Evolutionary conservation across 208 protist genomes (phyloP), one percentile per base, ranked within the genome.

Genomic region (Wallacemonas sp.): DNA sequence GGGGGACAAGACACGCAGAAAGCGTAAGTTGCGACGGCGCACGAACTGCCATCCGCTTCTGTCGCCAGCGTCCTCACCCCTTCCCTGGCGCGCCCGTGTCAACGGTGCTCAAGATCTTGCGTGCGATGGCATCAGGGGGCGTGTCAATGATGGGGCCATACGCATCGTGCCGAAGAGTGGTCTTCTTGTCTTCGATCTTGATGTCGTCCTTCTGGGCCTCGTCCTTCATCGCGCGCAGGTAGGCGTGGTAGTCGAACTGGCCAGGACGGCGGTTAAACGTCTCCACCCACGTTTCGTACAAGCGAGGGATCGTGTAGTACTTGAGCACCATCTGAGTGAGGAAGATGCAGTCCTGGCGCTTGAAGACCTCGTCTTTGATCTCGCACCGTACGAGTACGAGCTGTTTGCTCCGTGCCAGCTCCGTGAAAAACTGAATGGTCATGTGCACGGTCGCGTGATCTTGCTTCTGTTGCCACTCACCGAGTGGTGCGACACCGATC

Each of bases 341-440:
- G 44, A 97, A 97, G 37, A 95, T 82, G 64, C 88, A 94, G 74
- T 97, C 92, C 33, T 81, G 41, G 4, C 88, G 88, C 60, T 84
- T 89, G 75, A 97, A 93, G 30, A 94, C 83, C 52, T 94, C 79
- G 45, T 97, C 92, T 66, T 94, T 94, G 61, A 97, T 94, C 72
- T 95, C 92, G 65, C 87, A 95, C 41, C 92, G 85, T 42, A 95
- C 89, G 27, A 97, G 72, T 24, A 97, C 92, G 32, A 97, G 55
- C 62, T 78, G 69, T 71, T 97, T 97, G 41, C 74, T 85, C 34
- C 78, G 76, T 61, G 76, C 50, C n/a, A 97, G 74, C 63, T 97
- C 92, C 1, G 89, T 95, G 67, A 97, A 97, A 70, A 97, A 97
- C 70, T 97, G 92, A 42, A 97, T 87, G 17, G 92, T 97, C 92